These are phyloP conservation scores for Fraxinus greggii DNA, from an alignment of 305 asterid species.

Conservation along the genomic window DNA sequence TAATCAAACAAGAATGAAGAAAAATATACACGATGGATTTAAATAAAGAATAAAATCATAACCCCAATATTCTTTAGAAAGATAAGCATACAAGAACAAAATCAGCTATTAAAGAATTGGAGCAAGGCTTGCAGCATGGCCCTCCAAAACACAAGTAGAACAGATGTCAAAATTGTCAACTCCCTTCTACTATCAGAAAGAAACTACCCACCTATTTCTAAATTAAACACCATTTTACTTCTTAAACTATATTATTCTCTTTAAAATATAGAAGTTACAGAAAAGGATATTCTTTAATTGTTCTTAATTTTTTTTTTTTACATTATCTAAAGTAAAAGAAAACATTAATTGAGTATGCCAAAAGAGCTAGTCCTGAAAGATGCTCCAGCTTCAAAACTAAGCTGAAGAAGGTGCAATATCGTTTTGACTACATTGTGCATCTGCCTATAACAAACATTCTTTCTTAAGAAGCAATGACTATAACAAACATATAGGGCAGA, in stretches of 20 bases:
- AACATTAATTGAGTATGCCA: not conserved
- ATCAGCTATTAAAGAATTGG: not conserved
- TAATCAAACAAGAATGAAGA: not conserved
- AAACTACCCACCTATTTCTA: not conserved
- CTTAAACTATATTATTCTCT: not conserved
- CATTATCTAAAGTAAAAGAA: not conserved
- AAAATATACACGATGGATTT: not conserved
- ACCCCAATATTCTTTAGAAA: not conserved
- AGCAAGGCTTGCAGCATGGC: not conserved
- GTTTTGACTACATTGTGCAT: conserved; percentile 21
- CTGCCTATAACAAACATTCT: conserved; percentile 22
- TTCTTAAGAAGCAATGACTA: conserved; percentile 29
- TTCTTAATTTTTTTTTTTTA: not conserved
- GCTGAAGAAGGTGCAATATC: conserved; percentile 3
- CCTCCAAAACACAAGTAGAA: not conserved
- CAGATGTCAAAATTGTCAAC: not conserved
- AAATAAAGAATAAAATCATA: conserved; percentile 11
- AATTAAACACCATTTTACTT: not conserved
- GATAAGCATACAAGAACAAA: conserved; percentile 18
- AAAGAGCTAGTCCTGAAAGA: not conserved
- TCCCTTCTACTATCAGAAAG: not conserved
- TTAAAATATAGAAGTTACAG: not conserved
- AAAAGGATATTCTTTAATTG: not conserved
- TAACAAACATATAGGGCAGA: conserved; percentile 47
- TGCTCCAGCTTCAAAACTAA: not conserved